These are phyloP conservation scores for Tetrastigma voinierianum DNA, from an alignment of 164 flowering plant species.

Conservation along the genomic window DNA sequence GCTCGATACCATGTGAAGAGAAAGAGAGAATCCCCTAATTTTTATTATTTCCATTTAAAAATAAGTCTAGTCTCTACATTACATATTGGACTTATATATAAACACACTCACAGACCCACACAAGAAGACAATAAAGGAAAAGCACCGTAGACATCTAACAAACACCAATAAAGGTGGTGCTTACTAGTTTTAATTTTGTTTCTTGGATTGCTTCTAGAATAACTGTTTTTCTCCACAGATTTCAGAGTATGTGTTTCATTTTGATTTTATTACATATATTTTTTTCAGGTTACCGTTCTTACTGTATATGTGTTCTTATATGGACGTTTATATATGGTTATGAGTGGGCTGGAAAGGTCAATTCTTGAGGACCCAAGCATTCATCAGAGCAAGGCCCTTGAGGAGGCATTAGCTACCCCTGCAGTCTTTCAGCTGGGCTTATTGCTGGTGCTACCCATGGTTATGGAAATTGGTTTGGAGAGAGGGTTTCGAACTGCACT, in stretches of 20 bases:
- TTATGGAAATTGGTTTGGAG: conserved; percentile 95
- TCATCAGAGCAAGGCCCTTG: conserved; percentile 65
- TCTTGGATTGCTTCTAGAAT: background rate
- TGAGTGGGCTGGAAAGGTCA: conserved; percentile 87
- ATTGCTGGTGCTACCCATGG: conserved; percentile 87
- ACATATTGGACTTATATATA: too few species aligned
- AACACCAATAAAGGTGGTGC: too few species aligned
- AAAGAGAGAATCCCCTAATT: too few species aligned
- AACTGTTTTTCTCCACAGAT: background rate
- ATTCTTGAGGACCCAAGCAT: conserved; percentile 56
- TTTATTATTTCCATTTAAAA: too few species aligned
- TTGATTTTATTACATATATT: background rate
- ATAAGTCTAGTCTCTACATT: too few species aligned
- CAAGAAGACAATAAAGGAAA: too few species aligned
- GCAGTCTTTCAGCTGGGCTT: conserved; percentile 87
- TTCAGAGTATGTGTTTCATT: background rate
- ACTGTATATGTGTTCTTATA: conserved; percentile 85
- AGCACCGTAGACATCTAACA: too few species aligned
- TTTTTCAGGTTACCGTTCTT: conserved; percentile 83
- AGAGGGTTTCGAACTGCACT: conserved; percentile 92
- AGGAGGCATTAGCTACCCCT: conserved; percentile 82
- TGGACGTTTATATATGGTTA: conserved; percentile 86
- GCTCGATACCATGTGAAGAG: too few species aligned
- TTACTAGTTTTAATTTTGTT: background rate
- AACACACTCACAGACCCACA: too few species aligned